Conservation (phyloP, 768 basidiomycete genomes). For the Tulasnella sp. region DNA sequence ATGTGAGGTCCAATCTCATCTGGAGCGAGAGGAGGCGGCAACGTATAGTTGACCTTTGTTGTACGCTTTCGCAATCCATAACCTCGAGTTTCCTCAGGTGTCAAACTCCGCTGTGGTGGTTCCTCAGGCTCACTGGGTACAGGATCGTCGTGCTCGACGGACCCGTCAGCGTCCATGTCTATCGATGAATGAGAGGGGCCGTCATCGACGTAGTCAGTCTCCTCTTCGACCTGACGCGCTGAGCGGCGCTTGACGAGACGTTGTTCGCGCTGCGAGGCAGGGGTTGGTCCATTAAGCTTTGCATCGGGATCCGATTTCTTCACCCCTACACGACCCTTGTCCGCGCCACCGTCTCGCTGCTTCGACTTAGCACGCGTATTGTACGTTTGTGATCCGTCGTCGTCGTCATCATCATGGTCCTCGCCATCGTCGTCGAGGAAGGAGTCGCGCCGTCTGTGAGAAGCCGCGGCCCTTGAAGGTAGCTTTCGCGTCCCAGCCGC, state of each 20-base stretch:
- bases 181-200: not conserved
- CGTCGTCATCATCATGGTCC: constrained; percentile 37
- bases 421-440: constrained; percentile 23
- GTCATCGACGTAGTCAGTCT: constrained; percentile 14
- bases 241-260: constrained; percentile 10
- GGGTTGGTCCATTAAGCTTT: not conserved
- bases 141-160: constrained; percentile 10
- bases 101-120: not conserved
- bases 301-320: not conserved
- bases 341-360: constrained; percentile 2
- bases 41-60: constrained; percentile 61
- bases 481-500: not conserved
- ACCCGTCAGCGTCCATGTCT: constrained; percentile 14
- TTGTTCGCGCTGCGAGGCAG: not conserved
- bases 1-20: constrained; percentile 34
- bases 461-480: not conserved
- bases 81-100: constrained; percentile 28
- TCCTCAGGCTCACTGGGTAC: constrained; percentile 12
- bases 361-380: not conserved
- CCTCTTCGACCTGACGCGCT: constrained; percentile 3
- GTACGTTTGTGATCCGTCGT: constrained; percentile 5
- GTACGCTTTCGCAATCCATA: constrained; percentile 56
- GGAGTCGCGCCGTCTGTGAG: constrained; percentile 3
- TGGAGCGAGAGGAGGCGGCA: constrained; percentile 73
- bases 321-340: not conserved